phyloP scores from a whole-genome alignment of 768 basidiomycete genomes.

The Pleurotus cornucopiae region DNA sequence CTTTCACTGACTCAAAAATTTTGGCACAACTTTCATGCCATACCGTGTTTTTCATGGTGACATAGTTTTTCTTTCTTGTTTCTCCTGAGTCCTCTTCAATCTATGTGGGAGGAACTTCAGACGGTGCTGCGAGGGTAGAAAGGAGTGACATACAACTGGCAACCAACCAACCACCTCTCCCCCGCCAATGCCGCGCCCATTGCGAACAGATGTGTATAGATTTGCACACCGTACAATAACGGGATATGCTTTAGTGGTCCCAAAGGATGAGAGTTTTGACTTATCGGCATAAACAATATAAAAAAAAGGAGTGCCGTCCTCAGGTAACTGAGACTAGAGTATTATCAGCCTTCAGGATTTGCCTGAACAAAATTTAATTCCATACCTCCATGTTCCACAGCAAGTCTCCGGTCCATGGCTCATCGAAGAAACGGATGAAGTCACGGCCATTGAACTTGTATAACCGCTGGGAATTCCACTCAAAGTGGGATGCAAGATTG shows the following conservation, averaged over 20 bases:
- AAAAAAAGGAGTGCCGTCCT: constrained; percentile 19
- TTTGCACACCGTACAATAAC: constrained; percentile 28
- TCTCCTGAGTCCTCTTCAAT: constrained; percentile 26
- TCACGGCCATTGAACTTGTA: constrained; percentile 21
- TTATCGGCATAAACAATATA: constrained; percentile 39
- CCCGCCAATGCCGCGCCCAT: constrained; percentile 28
- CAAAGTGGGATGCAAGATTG: constrained; percentile 15
- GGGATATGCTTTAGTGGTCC: constrained; percentile 31
- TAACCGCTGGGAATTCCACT: constrained; percentile 26
- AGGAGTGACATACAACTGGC: constrained; percentile 24
- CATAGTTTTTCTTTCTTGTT: constrained; percentile 24
- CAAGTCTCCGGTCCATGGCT: constrained; percentile 32
- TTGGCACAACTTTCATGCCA: constrained; percentile 32
- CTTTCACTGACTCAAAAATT: constrained; percentile 22
- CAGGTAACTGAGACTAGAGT: constrained; percentile 15
- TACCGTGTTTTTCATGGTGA: constrained; percentile 27
- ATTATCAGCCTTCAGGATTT: no score
- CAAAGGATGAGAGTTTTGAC: constrained; percentile 31
- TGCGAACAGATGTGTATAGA: constrained; percentile 25
- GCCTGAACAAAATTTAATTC: neutral
- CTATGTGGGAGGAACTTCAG: constrained; percentile 18
- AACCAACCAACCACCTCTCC: constrained; percentile 33
- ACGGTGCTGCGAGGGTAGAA: neutral
- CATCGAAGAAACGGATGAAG: constrained; percentile 26
- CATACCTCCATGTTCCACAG: constrained; percentile 35